Evolutionary conservation across 1,284 basidiomycete species (phyloP).

Genomic region (Cutaneotrichosporon mucoides): DNA sequence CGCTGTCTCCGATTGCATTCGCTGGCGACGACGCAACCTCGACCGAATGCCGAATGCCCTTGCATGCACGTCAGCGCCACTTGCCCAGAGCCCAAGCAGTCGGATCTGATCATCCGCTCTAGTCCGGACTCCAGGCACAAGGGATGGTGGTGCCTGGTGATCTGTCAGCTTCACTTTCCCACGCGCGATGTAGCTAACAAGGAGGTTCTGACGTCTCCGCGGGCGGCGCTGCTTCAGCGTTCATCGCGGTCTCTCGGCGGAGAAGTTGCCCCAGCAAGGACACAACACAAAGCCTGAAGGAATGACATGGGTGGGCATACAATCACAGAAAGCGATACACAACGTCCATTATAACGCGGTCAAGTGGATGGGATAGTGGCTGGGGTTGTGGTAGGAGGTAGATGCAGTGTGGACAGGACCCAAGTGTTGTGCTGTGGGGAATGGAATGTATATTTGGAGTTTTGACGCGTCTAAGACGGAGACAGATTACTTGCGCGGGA

Average conservation of each 20-base stretch:
- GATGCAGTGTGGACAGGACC: background rate
- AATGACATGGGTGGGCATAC: slow-evolving; percentile 5
- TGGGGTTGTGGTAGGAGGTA: background rate
- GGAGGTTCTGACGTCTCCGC: no score
- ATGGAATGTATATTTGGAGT: background rate
- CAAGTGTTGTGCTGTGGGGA: background rate
- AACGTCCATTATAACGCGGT: background rate
- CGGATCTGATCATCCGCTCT: no score
- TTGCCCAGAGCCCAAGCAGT: no score
- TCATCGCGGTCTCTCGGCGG: background rate
- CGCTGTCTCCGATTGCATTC: no score
- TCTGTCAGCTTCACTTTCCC: no score
- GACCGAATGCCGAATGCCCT: no score
- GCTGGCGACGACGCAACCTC: no score
- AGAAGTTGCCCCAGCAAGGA: background rate
- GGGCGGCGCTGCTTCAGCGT: no score
- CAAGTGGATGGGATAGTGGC: background rate
- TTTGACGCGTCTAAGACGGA: background rate
- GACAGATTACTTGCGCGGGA: background rate
- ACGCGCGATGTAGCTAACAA: no score
- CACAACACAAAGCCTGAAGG: background rate
- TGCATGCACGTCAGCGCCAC: no score
- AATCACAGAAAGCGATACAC: slow-evolving; percentile 2
- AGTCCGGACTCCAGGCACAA: no score
- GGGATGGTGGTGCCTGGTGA: no score